Base-by-base conservation (phyloP, 2,329 filamentous ascomycete species). In the Calcarisporium arbuscula region DNA sequence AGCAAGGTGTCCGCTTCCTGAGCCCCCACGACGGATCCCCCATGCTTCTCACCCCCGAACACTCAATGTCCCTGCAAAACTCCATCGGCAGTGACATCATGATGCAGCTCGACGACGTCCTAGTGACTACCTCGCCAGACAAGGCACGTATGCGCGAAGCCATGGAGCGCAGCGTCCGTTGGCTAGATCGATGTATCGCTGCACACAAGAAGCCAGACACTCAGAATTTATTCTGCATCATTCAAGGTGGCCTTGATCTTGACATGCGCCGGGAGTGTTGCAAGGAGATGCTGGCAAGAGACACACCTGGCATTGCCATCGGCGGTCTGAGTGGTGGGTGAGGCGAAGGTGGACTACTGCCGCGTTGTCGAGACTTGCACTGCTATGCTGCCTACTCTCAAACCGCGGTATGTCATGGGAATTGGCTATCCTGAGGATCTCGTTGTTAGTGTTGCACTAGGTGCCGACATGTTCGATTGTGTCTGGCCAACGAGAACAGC, bases 401-500 rank as follows among this genome's bases (percentile, higher is more conserved):
- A 98, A 62, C 92, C 92, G n/a, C 76, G 92, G 56, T 98, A 98
- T 62, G 90, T 98, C 38, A 98, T 98, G 94, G 92, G 92, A 14
- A 92, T 98, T 47, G 88, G 92, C 10, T 98, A 95, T 58, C 92
- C 92, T 2, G 92, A 96, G 64, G 92, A 98, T 53, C 69, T 98
- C 36, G 77, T 98, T 3, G 89, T 98, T 25, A 94, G 87, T 34
- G 81, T 95, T 5, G 92, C 92, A 2, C 72, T 98, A 1, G 92
- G 92, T 4, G 92, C 92, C 31, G 92, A 98, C 62, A 98, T 98
- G 92, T 98, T 98, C 56, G 92, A 98, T 62, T 98, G 94, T 54
- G 92, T 98, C 6, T 98, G 92, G 92, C 94, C 92, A 2, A 96
- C 92, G 5, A 74, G 92, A 35, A 98, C 92, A 22, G 92, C 92